Conservation (phyloP, 1,139 yeast genomes). For the Geotrichum carabidarum region DNA sequence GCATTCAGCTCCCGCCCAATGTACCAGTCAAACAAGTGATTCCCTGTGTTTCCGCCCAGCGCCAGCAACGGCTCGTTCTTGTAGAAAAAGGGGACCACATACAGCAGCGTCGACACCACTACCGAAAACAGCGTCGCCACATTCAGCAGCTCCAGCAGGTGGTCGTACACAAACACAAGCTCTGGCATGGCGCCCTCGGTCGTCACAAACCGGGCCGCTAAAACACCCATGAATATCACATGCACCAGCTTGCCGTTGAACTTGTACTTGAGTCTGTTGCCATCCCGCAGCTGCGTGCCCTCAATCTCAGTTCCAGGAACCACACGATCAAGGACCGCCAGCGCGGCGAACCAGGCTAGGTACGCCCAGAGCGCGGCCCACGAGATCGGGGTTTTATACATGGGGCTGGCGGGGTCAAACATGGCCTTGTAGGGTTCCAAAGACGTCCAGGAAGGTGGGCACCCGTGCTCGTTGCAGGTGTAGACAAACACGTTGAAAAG, state of each 20-base stretch:
- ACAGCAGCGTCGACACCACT: slow-evolving; percentile 58
- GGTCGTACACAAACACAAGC: slow-evolving; percentile 64
- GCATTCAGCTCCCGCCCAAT: slow-evolving; percentile 96
- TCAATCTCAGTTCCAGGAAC: slow-evolving; percentile 66
- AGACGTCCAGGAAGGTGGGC: slow-evolving; percentile 32
- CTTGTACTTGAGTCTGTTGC: slow-evolving; percentile 61
- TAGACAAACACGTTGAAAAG: slow-evolving; percentile 57
- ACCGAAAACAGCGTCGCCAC: slow-evolving; percentile 63
- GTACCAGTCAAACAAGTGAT: slow-evolving; percentile 81
- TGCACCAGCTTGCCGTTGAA: slow-evolving; percentile 72
- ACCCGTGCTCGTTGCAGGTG: slow-evolving; percentile 36
- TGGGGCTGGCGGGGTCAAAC: slow-evolving; percentile 17
- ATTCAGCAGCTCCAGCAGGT: slow-evolving; percentile 60
- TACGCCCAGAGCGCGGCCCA: slow-evolving; percentile 57
- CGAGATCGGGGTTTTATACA: slow-evolving; percentile 25
- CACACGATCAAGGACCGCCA: slow-evolving; percentile 58
- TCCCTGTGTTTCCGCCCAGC: slow-evolving; percentile 80
- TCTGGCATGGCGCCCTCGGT: slow-evolving; percentile 67
- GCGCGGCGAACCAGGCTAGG: slow-evolving; percentile 63
- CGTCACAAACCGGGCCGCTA: slow-evolving; percentile 49
- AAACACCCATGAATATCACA: slow-evolving; percentile 43
- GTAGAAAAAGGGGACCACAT: slow-evolving; percentile 56
- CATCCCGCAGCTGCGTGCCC: slow-evolving; percentile 76
- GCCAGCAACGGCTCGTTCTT: slow-evolving; percentile 66
- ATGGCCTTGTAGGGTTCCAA: slow-evolving; percentile 20